Base-by-base conservation (phyloP, 106 monocot species). In the Agapanthus africanus region DNA sequence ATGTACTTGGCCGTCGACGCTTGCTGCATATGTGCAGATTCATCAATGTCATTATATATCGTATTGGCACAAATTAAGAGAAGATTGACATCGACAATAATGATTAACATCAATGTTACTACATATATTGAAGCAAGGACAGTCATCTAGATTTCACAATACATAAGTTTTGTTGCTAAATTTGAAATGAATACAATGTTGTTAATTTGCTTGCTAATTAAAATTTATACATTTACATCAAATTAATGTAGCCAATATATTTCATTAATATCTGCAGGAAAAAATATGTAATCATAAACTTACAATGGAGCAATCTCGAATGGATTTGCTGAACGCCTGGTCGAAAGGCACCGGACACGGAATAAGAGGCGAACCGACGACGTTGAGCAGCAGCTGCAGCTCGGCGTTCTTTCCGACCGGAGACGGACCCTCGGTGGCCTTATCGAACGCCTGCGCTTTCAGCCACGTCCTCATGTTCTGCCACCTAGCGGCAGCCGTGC, bases 1-100 rank as follows among this genome's bases (percentile, higher is more conserved):
- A 93, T 93, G 79, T 93, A 93, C 66, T 88, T 88, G 21, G 88
- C 88, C 35, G 88, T 85, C 37, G 88, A 93, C 8, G 83, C 88
- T 83, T 88, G 83, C 90, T 91, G 61, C 4, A 57, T 47, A 47
- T n/a, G n/a, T n/a, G n/a, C n/a, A n/a, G n/a, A n/a, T n/a, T n/a
- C n/a, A n/a, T n/a, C n/a, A n/a, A n/a, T n/a, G n/a, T n/a, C n/a
- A n/a, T n/a, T n/a, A n/a, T n/a, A n/a, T n/a, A n/a, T n/a, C n/a
- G n/a, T n/a, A n/a, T n/a, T n/a, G n/a, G n/a, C n/a, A n/a, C n/a
- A n/a, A n/a, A n/a, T n/a, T n/a, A n/a, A n/a, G n/a, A n/a, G n/a
- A n/a, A n/a, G n/a, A n/a, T n/a, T n/a, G n/a, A n/a, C n/a, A n/a
- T n/a, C n/a, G n/a, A n/a, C n/a, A n/a, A n/a, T n/a, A n/a, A n/a